These are phyloP conservation scores for Neopestalotiopsis rosae DNA, from an alignment of 2,329 filamentous ascomycete species.

Conservation along the genomic window DNA sequence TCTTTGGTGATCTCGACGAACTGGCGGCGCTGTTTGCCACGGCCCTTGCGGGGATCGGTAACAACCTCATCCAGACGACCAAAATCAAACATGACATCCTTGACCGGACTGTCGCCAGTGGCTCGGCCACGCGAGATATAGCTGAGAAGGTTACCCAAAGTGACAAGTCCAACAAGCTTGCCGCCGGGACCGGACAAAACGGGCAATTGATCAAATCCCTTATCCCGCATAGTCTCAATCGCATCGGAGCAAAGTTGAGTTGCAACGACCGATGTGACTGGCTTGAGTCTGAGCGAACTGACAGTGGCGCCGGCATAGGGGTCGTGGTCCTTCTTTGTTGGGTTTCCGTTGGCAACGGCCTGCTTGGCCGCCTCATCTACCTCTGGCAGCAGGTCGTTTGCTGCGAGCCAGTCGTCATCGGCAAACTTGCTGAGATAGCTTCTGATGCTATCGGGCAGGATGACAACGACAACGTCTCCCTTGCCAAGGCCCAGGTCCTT, in stretches of 20 bases:
- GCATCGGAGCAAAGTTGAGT: conserved; percentile 80
- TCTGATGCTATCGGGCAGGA: conserved; percentile 94
- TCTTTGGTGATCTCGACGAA: conserved; percentile 96
- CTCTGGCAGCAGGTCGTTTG: conserved; percentile 85
- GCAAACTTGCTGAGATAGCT: conserved; percentile 99
- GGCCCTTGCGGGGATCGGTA: conserved; percentile 72
- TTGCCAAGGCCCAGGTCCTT: conserved; percentile 79
- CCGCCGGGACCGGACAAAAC: conserved; percentile 74
- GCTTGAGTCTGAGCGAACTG: conserved; percentile 84
- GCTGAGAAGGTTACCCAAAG: conserved; percentile 90
- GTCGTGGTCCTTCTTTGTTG: conserved; percentile 54
- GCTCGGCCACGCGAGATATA: conserved; percentile 87
- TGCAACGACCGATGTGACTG: conserved; percentile 82
- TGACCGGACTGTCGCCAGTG: conserved; percentile 73
- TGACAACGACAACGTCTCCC: conserved; percentile 86
- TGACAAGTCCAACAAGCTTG: conserved; percentile 88
- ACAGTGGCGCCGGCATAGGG: conserved; percentile 82
- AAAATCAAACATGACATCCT: conserved; percentile 97
- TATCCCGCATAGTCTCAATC: conserved; percentile 97
- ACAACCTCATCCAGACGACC: conserved; percentile 84
- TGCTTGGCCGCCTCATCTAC: conserved; percentile 52
- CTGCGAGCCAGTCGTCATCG: conserved; percentile 98
- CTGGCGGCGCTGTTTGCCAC: conserved; percentile 60
- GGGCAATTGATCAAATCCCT: conserved; percentile 96
- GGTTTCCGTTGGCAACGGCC: conserved; percentile 45